Evolutionary conservation across 441 rosid genomes (phyloP), one percentile per base, ranked within the genome.

Genomic region (Pelargonium australe): DNA sequence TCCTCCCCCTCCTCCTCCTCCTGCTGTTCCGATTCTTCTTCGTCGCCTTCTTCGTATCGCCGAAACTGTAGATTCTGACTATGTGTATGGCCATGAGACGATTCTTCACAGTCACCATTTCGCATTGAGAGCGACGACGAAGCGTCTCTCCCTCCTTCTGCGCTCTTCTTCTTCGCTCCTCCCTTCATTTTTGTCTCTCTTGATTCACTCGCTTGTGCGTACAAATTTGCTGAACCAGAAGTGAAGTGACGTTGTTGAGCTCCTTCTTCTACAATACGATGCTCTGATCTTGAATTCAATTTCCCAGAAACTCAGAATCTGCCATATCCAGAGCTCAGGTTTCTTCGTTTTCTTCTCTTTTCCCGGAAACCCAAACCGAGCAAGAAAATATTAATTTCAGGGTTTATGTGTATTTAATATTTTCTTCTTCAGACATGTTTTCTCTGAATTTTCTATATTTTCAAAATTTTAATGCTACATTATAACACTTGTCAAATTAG

Each of bases 111-210:
- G 19, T 28, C 45, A 3, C 55, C 16, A 10, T 60, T 53, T 5
- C 14, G 58, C 58, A 53, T 20, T 60, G 63, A 28, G n/a, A 31
- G 41, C 41, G 65, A 31, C 12, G 23, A 40, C 9, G 40, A 25
- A 17, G 72, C 37, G 28, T 53, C 62, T 5, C 1, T 5, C 17
- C 28, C 67, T 55, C 62, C 62, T 17, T 55, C 62, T 17, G 25
- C 62, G 62, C 62, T 55, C 76, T 76, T 81, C 79, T 75, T 85
- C 77, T 78, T 34, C 57, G 80, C 73, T 73, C 76, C 79, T 55
- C 80, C 80, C 70, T 83, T 84, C 88, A 86, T 65, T 41, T 28
- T 70, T 8, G 2, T 25, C 31, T 25, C 31, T 2, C 31, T 25
- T 25, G 31, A 25, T 25, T 25, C 31, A 25, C 10, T 7, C 12